A percentile compares a stretch with the other conserved stretches of the same genome.
phyloP scores from a whole-genome alignment of 2,329 filamentous ascomycete genomes.

The Pseudogymnoascus sp. region DNA sequence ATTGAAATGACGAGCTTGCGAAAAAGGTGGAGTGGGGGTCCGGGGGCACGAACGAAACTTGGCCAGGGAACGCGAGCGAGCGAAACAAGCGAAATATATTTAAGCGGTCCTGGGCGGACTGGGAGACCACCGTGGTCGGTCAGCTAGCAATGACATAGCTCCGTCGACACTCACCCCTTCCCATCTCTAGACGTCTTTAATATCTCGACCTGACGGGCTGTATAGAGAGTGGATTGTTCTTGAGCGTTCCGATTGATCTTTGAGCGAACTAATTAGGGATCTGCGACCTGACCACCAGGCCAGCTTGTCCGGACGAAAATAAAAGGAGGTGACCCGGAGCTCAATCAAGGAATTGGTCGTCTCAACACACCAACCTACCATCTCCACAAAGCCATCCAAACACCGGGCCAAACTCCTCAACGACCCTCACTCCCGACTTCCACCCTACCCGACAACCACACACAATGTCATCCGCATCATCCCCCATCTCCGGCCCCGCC shows the following conservation, averaged over 20 bases:
- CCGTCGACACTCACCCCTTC: not conserved
- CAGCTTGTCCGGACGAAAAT: not conserved
- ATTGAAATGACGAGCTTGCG: conserved; percentile 1
- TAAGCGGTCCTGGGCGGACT: not conserved
- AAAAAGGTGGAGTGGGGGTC: not conserved
- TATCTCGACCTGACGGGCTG: not conserved
- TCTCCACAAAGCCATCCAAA: not conserved
- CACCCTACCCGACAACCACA: not conserved
- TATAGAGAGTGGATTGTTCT: not conserved
- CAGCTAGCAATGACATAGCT: not conserved
- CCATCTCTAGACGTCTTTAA: not conserved
- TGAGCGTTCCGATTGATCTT: not conserved
- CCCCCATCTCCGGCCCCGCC: conserved; percentile 21
- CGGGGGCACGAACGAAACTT: not conserved
- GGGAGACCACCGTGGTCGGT: not conserved
- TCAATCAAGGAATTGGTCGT: not conserved
- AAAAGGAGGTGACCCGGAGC: not conserved
- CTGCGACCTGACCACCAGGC: not conserved
- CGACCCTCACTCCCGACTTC: not conserved
- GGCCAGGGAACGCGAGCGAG: not conserved
- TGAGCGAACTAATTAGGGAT: conserved; percentile 1
- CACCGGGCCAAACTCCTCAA: not conserved
- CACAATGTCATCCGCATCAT: conserved; percentile 31
- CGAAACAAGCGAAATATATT: not conserved
- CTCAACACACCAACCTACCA: not conserved